Conservation (phyloP, 257 asterid species). For the Craterostigma plantagineum region DNA sequence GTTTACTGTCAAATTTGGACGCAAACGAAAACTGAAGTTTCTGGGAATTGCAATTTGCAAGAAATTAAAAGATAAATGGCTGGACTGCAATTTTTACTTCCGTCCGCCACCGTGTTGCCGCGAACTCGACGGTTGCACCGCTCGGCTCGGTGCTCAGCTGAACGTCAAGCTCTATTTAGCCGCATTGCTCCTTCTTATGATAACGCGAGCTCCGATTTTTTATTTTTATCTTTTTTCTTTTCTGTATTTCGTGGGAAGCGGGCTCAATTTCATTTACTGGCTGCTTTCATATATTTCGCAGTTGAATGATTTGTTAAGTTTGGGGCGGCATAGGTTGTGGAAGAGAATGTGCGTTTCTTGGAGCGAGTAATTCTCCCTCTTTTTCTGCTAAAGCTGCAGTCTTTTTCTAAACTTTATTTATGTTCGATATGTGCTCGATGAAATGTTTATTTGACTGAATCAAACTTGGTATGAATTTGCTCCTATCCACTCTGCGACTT, state of each 20-base stretch:
- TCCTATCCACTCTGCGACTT: too few relatives aligned
- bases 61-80: conserved; percentile 13
- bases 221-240: too few relatives aligned
- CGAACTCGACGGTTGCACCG: conserved; percentile 12
- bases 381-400: not conserved
- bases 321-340: conserved; percentile 76
- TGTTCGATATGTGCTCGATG: too few relatives aligned
- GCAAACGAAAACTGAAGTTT: too few relatives aligned
- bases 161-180: conserved; percentile 53
- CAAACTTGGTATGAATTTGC: conserved; percentile 3
- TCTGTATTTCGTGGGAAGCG: not conserved
- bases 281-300: conserved; percentile 10
- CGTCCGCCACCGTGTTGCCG: conserved; percentile 17
- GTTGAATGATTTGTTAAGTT: conserved; percentile 62
- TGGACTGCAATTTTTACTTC: conserved; percentile 20
- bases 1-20: too few relatives aligned
- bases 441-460: conserved; percentile 1
- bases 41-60: too few relatives aligned
- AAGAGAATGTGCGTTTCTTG: conserved; percentile 84
- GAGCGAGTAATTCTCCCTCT: conserved; percentile 34
- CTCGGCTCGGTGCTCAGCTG: conserved; percentile 34
- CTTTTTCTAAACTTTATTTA: not conserved
- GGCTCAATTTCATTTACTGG: conserved; percentile 1
- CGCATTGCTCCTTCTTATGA: conserved; percentile 86
- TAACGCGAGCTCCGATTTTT: conserved; percentile 28